Evolutionary conservation across 495 filamentous ascomycete species (phyloP), one percentile per base, ranked within the genome.

Genomic region (Clohesyomyces aquaticus): DNA sequence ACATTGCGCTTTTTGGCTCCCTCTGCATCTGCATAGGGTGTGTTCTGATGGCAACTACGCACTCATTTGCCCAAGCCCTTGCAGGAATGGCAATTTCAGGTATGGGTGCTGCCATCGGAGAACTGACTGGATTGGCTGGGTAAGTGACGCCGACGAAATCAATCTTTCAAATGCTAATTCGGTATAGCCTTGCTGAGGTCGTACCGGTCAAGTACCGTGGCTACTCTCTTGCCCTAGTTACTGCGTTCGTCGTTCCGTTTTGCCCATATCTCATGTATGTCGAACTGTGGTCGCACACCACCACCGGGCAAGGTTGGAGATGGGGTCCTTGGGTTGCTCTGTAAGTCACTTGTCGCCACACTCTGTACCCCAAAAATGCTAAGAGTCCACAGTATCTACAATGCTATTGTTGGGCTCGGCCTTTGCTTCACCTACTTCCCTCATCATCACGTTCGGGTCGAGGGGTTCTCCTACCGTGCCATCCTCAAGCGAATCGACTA

Each of bases 71-170:
- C 0, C 55, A 65, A 41, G 69, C 57, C 12, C 65, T 74, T 2
- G 70, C 52, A 9, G 72, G 70, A 11, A 67, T 70, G 64, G 58
- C 67, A 18, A 48, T 72, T 21, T 52, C 67, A 55, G 72, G 69
- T 4, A 54, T 61, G 16, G 72, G 72, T 27, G 72, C 72, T 46
- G 72, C 63, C 23, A 70, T 74, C 50, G 72, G 72, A 16, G 72
- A 74, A 61, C 50, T 74, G 16, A 74, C 67, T 43, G 66, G 66
- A 0, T 60, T 73, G 2, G 69, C 71, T 58, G 71, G 69, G 70
- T 70, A 56, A 42, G 56, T 47, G 3, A 28, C 6, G 4, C 2
- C n/a, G 10, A 11, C 4, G 8, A 3, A 14, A n/a, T 21, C 10
- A 41, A 4, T 19, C 11, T 46, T 10, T 3, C 27, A 2, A 35